These are phyloP conservation scores for Antarctomyces pellizariae DNA, from an alignment of 495 filamentous ascomycete species.

Conservation along the genomic window DNA sequence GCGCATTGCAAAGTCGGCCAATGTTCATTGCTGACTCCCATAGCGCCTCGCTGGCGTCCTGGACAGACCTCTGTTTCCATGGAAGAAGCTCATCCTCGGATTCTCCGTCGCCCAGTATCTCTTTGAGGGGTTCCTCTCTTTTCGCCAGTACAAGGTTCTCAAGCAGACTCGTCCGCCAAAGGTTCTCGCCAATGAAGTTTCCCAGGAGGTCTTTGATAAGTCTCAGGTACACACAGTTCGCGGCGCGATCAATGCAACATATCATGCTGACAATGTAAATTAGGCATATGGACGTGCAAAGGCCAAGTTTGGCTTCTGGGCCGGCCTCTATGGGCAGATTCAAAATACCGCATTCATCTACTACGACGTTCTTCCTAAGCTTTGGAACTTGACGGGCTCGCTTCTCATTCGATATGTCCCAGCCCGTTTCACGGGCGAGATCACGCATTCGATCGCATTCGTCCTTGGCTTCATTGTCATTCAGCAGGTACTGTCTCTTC, in stretches of 20 bases:
- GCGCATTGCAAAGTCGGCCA: too few species aligned
- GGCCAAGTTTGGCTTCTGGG: conserved; percentile 64
- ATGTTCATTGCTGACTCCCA: too few species aligned
- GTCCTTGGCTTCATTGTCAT: conserved; percentile 67
- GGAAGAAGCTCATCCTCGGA: conserved; percentile 87
- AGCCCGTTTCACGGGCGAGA: conserved; percentile 65
- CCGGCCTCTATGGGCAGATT: conserved; percentile 57
- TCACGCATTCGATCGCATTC: conserved; percentile 82
- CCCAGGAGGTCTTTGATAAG: conserved; percentile 81
- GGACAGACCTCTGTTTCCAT: conserved; percentile 82
- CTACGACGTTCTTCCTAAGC: conserved; percentile 67
- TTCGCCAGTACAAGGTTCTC: conserved; percentile 71
- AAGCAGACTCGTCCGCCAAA: conserved; percentile 57
- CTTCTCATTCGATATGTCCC: conserved; percentile 52
- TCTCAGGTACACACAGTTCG: conserved; percentile 36
- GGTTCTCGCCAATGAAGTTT: conserved; percentile 65
- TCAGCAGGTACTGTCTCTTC: conserved; percentile 53
- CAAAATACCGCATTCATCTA: conserved; percentile 77
- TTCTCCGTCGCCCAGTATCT: conserved; percentile 77
- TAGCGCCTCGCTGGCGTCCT: conserved; percentile 75
- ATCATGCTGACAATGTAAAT: conserved; percentile 3
- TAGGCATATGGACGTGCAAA: conserved; percentile 88
- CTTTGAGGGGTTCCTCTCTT: conserved; percentile 63
- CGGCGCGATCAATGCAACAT: neutral
- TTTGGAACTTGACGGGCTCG: conserved; percentile 64